Percentiles rank a stretch among this genome's conserved stretches.
These are phyloP conservation scores for Helianthus annuus DNA, from an alignment of 129 eudicot species.

Conservation along the genomic window DNA sequence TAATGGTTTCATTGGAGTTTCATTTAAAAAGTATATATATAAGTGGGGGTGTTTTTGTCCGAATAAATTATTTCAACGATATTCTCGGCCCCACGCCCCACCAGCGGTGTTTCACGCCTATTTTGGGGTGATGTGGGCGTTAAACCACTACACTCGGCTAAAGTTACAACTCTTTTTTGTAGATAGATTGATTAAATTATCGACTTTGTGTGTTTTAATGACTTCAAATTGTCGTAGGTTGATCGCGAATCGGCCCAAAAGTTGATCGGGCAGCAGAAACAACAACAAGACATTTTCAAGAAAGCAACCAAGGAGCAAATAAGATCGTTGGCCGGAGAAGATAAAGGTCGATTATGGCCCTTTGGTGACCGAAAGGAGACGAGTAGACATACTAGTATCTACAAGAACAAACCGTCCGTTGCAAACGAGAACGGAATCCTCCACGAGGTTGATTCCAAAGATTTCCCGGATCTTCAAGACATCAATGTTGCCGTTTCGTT, in stretches of 20 bases:
- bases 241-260: constrained; percentile 37
- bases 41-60: too few relatives aligned
- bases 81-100: too few relatives aligned
- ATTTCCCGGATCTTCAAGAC: constrained; percentile 46
- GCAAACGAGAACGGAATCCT: constrained; percentile 55
- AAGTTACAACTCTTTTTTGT: not conserved
- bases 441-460: constrained; percentile 39
- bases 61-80: too few relatives aligned
- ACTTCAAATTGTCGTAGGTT: constrained; percentile 24
- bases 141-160: too few relatives aligned
- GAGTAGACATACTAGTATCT: constrained; percentile 53
- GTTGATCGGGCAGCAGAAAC: constrained; percentile 19
- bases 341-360: constrained; percentile 67
- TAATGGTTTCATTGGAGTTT: too few relatives aligned
- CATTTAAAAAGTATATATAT: too few relatives aligned
- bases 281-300: constrained; percentile 49
- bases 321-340: constrained; percentile 49
- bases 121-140: too few relatives aligned
- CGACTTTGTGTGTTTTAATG: not conserved
- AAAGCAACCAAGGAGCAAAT: constrained; percentile 74
- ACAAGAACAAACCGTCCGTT: constrained; percentile 34
- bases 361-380: constrained; percentile 42
- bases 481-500: constrained; percentile 42
- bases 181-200: not conserved
- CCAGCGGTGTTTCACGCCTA: too few relatives aligned